These are phyloP conservation scores for Gentiana dahurica DNA, from an alignment of 257 asterid genomes.

Conservation along the genomic window DNA sequence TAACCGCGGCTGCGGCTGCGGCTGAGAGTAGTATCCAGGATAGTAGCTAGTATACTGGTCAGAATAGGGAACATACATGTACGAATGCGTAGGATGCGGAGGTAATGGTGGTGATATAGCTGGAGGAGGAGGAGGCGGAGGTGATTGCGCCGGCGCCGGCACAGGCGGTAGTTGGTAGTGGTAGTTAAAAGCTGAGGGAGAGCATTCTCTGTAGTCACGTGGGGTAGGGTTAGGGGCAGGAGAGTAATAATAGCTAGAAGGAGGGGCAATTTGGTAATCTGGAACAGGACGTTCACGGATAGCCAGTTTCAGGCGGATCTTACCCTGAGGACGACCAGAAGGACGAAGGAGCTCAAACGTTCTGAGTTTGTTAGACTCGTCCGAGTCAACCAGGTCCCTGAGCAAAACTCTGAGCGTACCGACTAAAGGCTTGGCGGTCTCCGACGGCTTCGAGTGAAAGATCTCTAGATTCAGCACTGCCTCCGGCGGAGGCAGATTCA, in stretches of 20 bases:
- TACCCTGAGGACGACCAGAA: constrained; percentile 85
- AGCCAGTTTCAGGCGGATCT: constrained; percentile 58
- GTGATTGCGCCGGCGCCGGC: constrained; percentile 17
- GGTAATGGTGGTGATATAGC: constrained; percentile 27
- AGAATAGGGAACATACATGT: constrained; percentile 27
- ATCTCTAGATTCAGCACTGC: constrained; percentile 53
- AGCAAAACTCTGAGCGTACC: constrained; percentile 56
- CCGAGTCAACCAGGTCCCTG: constrained; percentile 35
- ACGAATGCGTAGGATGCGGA: constrained; percentile 29
- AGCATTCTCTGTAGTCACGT: constrained; percentile 39
- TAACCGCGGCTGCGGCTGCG: constrained; percentile 25
- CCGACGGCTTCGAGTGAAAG: constrained; percentile 82
- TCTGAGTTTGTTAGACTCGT: constrained; percentile 18
- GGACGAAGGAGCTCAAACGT: constrained; percentile 55
- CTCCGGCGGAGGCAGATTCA: constrained; percentile 36
- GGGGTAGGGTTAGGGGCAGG: constrained; percentile 27
- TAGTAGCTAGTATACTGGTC: constrained; percentile 48
- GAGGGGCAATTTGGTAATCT: constrained; percentile 58
- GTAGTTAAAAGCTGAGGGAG: constrained; percentile 29
- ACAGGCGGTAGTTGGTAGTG: constrained; percentile 22
- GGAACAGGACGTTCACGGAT: constrained; percentile 41
- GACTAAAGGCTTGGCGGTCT: constrained; percentile 65
- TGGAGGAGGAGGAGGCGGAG: constrained; percentile 10
- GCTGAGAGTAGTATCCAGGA: constrained; percentile 44
- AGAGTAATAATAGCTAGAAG: constrained; percentile 45